These are phyloP conservation scores for Pelargonium nanum DNA, from an alignment of 345 rosid species.

Conservation along the genomic window DNA sequence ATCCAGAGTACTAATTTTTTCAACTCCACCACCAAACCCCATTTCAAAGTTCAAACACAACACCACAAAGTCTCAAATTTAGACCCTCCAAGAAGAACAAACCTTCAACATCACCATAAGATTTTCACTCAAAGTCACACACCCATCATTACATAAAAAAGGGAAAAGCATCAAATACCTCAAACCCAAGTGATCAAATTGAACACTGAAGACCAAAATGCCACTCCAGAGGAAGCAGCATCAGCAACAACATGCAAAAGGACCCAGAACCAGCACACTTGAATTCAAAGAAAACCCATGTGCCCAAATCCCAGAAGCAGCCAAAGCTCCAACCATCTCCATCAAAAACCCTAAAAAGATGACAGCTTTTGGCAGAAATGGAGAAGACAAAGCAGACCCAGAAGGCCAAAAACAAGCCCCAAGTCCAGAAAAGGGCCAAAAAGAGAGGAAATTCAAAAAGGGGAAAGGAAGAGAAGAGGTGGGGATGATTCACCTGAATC, in stretches of 20 bases:
- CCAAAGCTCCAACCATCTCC: background rate
- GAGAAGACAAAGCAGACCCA: background rate
- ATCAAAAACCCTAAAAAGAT: slow-evolving; percentile 7
- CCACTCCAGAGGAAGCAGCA: slow-evolving; percentile 3
- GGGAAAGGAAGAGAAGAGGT: slow-evolving; percentile 4
- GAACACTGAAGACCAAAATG: slow-evolving; percentile 5
- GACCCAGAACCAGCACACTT: slow-evolving; percentile 2
- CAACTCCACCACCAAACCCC: slow-evolving; percentile 9
- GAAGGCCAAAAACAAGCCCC: background rate
- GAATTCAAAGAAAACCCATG: background rate
- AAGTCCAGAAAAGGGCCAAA: slow-evolving; percentile 5
- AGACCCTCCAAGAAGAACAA: background rate
- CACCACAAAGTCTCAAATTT: slow-evolving; percentile 2
- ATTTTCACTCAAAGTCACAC: background rate
- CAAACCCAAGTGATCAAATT: slow-evolving; percentile 14
- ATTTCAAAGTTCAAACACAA: background rate
- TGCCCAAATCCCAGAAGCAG: background rate
- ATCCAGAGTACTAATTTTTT: no score
- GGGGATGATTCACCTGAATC: slow-evolving; percentile 24
- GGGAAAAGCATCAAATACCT: slow-evolving; percentile 7
- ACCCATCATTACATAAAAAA: slow-evolving; percentile 9
- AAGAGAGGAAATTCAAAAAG: slow-evolving; percentile 12
- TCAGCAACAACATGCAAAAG: slow-evolving; percentile 1
- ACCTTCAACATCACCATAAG: background rate
- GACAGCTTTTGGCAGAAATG: slow-evolving; percentile 3